Base-by-base conservation (phyloP, 495 filamentous ascomycete genomes). In the Massariosphaeria phaeospora region DNA sequence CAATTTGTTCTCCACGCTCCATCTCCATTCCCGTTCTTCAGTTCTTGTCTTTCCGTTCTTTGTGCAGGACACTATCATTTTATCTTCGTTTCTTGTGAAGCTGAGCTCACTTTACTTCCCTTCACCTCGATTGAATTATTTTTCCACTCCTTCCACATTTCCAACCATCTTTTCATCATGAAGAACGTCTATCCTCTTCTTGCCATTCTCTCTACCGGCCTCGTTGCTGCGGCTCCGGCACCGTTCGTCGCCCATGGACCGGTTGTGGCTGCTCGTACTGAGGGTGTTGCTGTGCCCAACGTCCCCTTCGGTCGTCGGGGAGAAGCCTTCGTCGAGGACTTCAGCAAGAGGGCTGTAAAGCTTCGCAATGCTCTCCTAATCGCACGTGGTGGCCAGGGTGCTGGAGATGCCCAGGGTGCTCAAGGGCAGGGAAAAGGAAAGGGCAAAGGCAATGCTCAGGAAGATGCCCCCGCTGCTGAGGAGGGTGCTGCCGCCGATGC, bases 21-120 rank as follows among this genome's bases (percentile, higher is more conserved):
- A 45, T 48, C 49, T 45, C 30, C 42, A 42, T 23, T 23, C 41
- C 47, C n/a, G n/a, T n/a, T n/a, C n/a, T n/a, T n/a, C 43, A 39
- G 33, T 54, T 52, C 51, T 47, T 23, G 42, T 58, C 34, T 55
- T 56, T 48, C 23, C 13, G 12, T 49, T 38, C 23, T 46, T 43
- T 18, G 61, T 63, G 61, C 61, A 39, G 61, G 55, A 45, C 61
- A 59, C 61, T 59, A 34, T 42, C 36, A 42, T 48, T 45, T 21
- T 51, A 23, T 20, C 35, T 55, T 27, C 46, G 20, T 56, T 59
- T 33, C 35, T 62, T 34, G 34, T 46, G 15, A 58, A 63, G 55
- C 61, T 55, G 61, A 59, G 61, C 61, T 63, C 61, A 55, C 13
- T 55, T 52, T 52, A 51, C 41, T 43, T 51, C 52, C 47, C 26